Evolutionary conservation across 495 filamentous ascomycete species (phyloP), one percentile per base, ranked within the genome.

Genomic region (Choiromyces venosus): DNA sequence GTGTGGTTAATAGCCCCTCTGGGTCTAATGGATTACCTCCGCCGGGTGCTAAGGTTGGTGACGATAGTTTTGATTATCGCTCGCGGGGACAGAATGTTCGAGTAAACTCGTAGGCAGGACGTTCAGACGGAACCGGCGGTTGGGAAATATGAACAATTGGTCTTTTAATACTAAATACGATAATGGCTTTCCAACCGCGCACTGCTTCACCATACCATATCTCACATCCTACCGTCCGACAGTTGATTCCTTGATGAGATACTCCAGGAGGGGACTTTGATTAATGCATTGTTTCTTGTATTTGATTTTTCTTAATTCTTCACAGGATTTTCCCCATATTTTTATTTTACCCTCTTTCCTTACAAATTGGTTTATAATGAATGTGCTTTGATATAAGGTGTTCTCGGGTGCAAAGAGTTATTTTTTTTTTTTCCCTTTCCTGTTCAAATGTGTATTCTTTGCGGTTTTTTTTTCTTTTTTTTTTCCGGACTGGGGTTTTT

Each of bases 401-500:
- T 77, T 77, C 72, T 73, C 12, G 56, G 75, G 74, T 77, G 75
- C 72, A 77, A 77, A 77, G 74, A 78, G 69, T 82, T 71, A 74
- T 81, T 80, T 76, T 76, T 18, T 61, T 56, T 44, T 75, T 68
- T 56, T 39, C 38, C 14, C 71, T 65, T 78, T 70, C 46, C 36
- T 76, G 70, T 73, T 40, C 25, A 71, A 46, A 74, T 42, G 52
- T 71, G 75, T 61, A 74, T 75, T 66, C n/a, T n/a, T 36, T 70
- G 72, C 39, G 33, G 69, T 38, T 73, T 68, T 71, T 72, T 72
- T 75, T 70, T 37, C 39, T 75, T 71, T 70, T 79, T 44, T 76
- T 71, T 73, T 73, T 71, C 71, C 71, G 42, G 37, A 42, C 71
- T 37, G 39, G 42, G 42, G 37, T 38, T 71, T 70, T 69, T 7